A percentile compares a stretch with the other conserved stretches of the same genome.
Conservation (phyloP, 2,329 filamentous ascomycete genomes). For the Cordyceps militaris region DNA sequence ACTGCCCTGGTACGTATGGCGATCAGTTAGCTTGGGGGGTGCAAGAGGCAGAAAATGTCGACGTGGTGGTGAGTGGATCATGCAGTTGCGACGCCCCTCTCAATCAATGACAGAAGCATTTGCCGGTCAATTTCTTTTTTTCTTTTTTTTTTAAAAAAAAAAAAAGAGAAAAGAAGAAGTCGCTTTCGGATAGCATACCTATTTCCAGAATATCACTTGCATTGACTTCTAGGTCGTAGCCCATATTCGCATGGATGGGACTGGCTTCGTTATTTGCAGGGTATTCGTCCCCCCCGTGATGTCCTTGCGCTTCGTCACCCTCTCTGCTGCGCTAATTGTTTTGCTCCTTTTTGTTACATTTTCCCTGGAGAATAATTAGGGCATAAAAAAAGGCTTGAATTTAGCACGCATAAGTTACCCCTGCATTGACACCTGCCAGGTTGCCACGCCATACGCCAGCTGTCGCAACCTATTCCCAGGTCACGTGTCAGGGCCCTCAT, state of each 20-base stretch:
- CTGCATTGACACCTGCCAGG: not conserved
- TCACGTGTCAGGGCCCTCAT: not conserved
- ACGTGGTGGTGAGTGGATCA: conserved; percentile 1
- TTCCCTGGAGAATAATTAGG: not conserved
- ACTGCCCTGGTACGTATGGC: not conserved
- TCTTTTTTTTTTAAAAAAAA: not conserved
- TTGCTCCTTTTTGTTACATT: not conserved
- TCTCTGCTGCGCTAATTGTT: not conserved
- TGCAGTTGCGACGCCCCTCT: not conserved
- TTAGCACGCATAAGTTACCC: not conserved
- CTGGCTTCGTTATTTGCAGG: not conserved
- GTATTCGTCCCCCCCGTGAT: not conserved
- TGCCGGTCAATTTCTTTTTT: not conserved
- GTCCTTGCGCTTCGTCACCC: not conserved
- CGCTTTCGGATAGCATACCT: not conserved
- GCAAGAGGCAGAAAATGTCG: conserved; percentile 1
- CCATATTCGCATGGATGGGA: not conserved
- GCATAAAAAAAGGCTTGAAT: not conserved
- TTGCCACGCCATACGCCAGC: not conserved
- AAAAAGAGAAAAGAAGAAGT: too few relatives aligned
- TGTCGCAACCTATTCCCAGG: not conserved
- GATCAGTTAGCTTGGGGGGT: not conserved
- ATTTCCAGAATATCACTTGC: not conserved
- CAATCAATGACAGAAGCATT: not conserved
- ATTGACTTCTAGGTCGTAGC: not conserved